These are phyloP conservation scores for Hexamita inflata DNA, from an alignment of 208 protist genomes.

Conservation along the genomic window DNA sequence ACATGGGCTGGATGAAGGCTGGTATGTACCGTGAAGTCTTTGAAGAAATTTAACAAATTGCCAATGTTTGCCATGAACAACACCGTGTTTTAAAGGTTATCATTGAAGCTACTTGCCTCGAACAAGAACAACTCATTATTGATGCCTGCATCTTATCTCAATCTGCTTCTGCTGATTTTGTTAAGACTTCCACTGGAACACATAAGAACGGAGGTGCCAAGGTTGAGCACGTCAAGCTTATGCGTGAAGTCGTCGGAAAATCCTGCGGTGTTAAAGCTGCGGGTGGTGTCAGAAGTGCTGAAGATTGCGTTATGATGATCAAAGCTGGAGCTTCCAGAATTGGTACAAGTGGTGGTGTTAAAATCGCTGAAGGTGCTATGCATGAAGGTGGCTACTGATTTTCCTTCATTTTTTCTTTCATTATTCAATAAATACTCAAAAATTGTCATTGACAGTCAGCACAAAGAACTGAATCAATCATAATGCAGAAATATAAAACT, in stretches of 20 bases:
- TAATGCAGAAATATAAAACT: no score
- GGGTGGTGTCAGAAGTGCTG: slow-evolving; percentile 63
- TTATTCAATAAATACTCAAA: no score
- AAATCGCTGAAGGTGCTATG: no score
- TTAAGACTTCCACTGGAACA: slow-evolving; percentile 83
- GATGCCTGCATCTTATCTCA: slow-evolving; percentile 63
- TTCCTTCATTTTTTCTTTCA: no score
- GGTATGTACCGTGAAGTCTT: slow-evolving; percentile 61
- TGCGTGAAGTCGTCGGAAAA: slow-evolving; percentile 66
- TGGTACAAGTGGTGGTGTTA: slow-evolving; percentile 53
- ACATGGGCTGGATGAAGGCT: slow-evolving; percentile 64
- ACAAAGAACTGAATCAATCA: no score
- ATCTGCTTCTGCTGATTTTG: slow-evolving; percentile 63
- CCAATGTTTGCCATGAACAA: slow-evolving; percentile 28
- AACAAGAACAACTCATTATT: slow-evolving; percentile 65
- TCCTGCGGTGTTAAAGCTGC: slow-evolving; percentile 61
- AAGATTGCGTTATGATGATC: slow-evolving; percentile 60
- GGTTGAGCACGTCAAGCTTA: slow-evolving; percentile 62
- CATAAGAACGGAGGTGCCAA: slow-evolving; percentile 61
- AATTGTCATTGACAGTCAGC: no score
- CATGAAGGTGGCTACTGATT: no score
- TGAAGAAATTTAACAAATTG: slow-evolving; percentile 61
- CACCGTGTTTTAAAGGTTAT: slow-evolving; percentile 58
- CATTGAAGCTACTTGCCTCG: slow-evolving; percentile 65
- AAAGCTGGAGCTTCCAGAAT: slow-evolving; percentile 62